Base-by-base conservation (phyloP, 352 stramenopile genomes). In the Plasmopara muralis region DNA sequence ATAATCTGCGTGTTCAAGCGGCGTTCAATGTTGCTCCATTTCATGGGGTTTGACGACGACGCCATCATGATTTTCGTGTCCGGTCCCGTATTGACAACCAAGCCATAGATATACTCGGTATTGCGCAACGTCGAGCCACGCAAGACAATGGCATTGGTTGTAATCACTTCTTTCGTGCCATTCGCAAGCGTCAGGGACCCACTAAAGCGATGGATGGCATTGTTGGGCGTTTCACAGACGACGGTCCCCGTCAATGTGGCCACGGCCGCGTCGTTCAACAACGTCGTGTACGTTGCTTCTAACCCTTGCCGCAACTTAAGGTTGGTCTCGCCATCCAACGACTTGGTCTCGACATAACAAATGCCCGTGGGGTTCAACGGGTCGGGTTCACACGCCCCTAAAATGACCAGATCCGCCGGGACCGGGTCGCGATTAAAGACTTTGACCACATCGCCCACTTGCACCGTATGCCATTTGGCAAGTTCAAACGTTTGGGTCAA, bases 241-340 rank as follows among this genome's bases (percentile, higher is more conserved):
- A 93, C 57, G 5, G 77, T 68, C 7, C 83, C 83, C 5, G 67
- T 47, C 14, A 93, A 29, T n/a, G 78, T 58, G 0, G 55, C 77
- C 0, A 93, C 60, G 0, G 71, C 53, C 0, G 68, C 68, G 48
- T 89, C 81, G 29, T 12, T 69, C 6, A 74, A 44, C n/a, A 93
- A 31, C 18, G 33, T 62, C 20, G 81, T 86, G 60, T 93, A 93
- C 44, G 82, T 89, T 7, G 62, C 67, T 39, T 93, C 83, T 0
- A 93, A 53, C 28, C 80, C 84, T 46, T 95, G 75, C 18, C 89
- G 68, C 0, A 95, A 73, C 69, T 97, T 97, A 6, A 97, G 62
- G 50, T 97, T 97, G 5, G 89, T 97, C 59, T 97, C 89, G 30
- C 89, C 89, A 53, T 97, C 89, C n/a, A 97, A 69, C 9, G 85